phyloP scores from a whole-genome alignment of 352 stramenopile species.

The Peronospora tabacina region DNA sequence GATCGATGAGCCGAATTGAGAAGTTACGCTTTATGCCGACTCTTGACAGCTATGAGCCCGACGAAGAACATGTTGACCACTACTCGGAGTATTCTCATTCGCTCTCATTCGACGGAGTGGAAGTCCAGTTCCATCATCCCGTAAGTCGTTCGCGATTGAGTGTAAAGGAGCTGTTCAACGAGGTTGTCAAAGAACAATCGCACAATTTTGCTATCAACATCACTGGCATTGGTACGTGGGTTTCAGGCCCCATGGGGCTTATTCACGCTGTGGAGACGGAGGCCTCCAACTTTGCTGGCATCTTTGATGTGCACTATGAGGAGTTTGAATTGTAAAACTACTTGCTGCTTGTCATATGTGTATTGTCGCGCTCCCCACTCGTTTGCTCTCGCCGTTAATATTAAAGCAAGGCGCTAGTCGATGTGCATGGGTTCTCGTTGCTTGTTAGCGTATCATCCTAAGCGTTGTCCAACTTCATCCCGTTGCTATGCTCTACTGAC shows the following conservation, averaged over 20 bases:
- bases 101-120: conserved; percentile 68
- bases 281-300: conserved; percentile 65
- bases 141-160: conserved; percentile 63
- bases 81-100: conserved; percentile 64
- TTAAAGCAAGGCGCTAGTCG: conserved; percentile 23
- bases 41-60: conserved; percentile 21
- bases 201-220: conserved; percentile 79
- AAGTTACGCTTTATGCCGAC: conserved; percentile 59
- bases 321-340: conserved; percentile 82
- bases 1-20: conserved; percentile 66
- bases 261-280: conserved; percentile 74
- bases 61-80: conserved; percentile 35
- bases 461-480: too few relatives aligned
- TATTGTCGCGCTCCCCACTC: conserved; percentile 17
- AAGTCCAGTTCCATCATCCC: conserved; percentile 70
- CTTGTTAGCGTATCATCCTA: neutral
- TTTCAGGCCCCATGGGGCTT: conserved; percentile 73
- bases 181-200: conserved; percentile 80
- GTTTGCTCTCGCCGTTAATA: conserved; percentile 21
- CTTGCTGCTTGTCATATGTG: conserved; percentile 19
- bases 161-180: conserved; percentile 65
- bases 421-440: neutral
- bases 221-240: conserved; percentile 74
- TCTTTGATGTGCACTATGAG: conserved; percentile 86
- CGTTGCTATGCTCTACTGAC: neutral